Base-by-base conservation (phyloP, 352 stramenopile species). In the Phytophthora cryptogea region DNA sequence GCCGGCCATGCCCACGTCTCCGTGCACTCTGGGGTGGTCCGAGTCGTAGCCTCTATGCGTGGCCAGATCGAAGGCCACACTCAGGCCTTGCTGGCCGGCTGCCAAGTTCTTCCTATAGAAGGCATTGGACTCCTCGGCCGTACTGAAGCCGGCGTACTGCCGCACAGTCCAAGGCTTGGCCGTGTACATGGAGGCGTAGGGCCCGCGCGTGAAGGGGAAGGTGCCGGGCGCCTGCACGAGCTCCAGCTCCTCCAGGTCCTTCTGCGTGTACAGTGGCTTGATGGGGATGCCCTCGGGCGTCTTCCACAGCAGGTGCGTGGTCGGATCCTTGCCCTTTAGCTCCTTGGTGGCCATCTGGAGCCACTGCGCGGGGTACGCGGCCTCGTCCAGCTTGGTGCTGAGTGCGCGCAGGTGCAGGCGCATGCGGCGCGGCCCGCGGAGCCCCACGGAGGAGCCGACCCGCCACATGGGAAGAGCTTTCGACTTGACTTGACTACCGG, bases 1-100 rank as follows among this genome's bases (percentile, higher is more conserved):
- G 50, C 97, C 97, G 2, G 96, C 97, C 95, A 99, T 99, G 47
- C 96, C 97, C 8, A 99, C 97, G 68, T 99, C 97, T 44, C 97
- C 97, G 5, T 85, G 68, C 6, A 98, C 96, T 56, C 97, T 80
- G 39, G 84, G 89, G 71, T 99, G 96, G 73, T 99, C 95, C 36
- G 86, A 98, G 72, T 99, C 97, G 67, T 99, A 99, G 55, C 97
- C 96, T 43, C 96, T 80, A 82, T 99, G 97, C n/a, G 97, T 99
- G 6, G 97, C 94, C 37, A 99, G 77, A 73, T 99, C 96, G 70
- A 99, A 99, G 23, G 97, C 97, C 26, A 99, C 96, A 47, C 78
- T 96, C 1, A 99, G 80, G 44, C 96, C 96, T 70, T 88, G 78
- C 49, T 89, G 79, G 23, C 97, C 97, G 40, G 95, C 95, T 0